phyloP scores from a whole-genome alignment of 305 asterid genomes.

The Rubia tinctorum region DNA sequence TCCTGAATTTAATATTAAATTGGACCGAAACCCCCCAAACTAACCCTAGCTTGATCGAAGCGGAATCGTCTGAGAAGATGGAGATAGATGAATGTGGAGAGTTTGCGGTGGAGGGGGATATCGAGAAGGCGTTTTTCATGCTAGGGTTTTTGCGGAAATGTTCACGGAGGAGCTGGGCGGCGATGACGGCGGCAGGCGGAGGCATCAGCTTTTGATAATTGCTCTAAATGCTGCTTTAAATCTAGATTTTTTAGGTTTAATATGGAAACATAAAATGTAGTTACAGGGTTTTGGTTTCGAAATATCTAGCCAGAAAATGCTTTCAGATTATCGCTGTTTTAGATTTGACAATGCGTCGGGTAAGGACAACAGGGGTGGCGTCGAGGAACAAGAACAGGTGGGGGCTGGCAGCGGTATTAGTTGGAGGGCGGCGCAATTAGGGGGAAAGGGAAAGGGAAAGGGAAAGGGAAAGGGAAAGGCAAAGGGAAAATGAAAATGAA shows the following conservation, averaged over 20 bases:
- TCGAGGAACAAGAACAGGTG: no score
- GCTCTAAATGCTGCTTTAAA: conserved; percentile 80
- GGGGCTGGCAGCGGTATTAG: no score
- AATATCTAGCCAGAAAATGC: conserved; percentile 38
- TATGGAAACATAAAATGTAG: conserved; percentile 25
- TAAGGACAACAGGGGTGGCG: no score
- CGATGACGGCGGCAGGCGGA: conserved; percentile 38
- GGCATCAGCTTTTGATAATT: conserved; percentile 51
- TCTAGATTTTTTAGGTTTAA: conserved; percentile 70
- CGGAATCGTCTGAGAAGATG: not conserved
- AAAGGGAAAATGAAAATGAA: no score
- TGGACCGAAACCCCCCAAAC: not conserved
- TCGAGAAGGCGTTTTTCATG: conserved; percentile 50
- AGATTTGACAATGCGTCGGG: no score
- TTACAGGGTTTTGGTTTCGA: conserved; percentile 31
- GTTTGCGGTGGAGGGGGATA: conserved; percentile 15
- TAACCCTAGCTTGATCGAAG: not conserved
- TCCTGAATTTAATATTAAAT: not conserved
- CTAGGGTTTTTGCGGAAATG: conserved; percentile 89
- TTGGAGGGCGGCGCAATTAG: no score
- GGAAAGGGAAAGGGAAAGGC: no score
- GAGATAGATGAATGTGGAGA: conserved; percentile 13
- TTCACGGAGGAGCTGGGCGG: conserved; percentile 54
- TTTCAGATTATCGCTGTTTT: conserved; percentile 40
- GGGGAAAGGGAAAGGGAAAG: no score